A percentile compares a stretch with the other conserved stretches of the same genome.
Evolutionary conservation across 2,329 filamentous ascomycete species (phyloP).

Genomic region (Ascochyta lentis): DNA sequence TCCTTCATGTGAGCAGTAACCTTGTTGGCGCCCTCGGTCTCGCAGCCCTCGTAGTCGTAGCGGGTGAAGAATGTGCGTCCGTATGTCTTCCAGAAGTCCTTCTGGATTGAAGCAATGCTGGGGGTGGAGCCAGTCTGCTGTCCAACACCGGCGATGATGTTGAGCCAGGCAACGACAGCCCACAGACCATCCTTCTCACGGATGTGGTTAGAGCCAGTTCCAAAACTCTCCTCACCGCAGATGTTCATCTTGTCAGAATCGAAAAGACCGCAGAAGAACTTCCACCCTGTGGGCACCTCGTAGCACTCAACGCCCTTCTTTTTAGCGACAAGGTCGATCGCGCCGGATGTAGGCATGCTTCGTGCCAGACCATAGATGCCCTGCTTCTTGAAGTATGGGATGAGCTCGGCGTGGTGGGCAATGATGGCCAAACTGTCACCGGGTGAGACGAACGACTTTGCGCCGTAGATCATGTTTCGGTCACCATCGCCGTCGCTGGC

Average conservation of each 20-base stretch:
- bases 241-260: conserved; percentile 99
- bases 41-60: conserved; percentile 97
- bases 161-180: conserved; percentile 97
- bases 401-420: conserved; percentile 92
- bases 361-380: conserved; percentile 94
- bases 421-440: conserved; percentile 98
- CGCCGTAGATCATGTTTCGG: conserved; percentile 99
- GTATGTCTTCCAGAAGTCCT: conserved; percentile 95
- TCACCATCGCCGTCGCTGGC: conserved; percentile 97
- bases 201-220: conserved; percentile 97
- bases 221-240: conserved; percentile 97
- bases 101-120: conserved; percentile 94
- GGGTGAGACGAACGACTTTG: conserved; percentile 93
- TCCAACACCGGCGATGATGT: conserved; percentile 95
- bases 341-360: conserved; percentile 96
- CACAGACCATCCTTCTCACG: conserved; percentile 98
- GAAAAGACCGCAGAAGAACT: conserved; percentile 96
- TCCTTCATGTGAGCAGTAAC: conserved; percentile 81
- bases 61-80: conserved; percentile 99
- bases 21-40: conserved; percentile 88
- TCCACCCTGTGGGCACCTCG: conserved; percentile 98
- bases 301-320: conserved; percentile 90
- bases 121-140: conserved; percentile 81
- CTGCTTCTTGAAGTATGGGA: conserved; percentile 98
- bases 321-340: conserved; percentile 94